Conservation (phyloP, 2,329 filamentous ascomycete species). For the Exophiala sp. region DNA sequence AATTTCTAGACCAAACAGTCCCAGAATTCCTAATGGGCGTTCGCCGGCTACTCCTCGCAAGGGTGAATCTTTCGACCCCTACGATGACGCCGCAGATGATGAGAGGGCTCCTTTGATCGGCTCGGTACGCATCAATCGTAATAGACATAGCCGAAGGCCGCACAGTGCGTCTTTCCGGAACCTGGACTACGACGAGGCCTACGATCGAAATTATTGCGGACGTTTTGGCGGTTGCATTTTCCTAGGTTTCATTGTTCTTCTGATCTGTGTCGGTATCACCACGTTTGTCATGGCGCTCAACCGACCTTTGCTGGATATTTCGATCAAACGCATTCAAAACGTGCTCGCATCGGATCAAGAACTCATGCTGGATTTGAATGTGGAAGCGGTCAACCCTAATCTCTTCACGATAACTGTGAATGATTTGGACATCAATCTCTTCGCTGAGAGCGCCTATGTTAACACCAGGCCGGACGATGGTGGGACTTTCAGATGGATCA, state of each 20-base stretch:
- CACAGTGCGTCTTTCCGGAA: constrained; percentile 60
- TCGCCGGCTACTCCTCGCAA: constrained; percentile 49
- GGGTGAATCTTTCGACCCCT: constrained; percentile 71
- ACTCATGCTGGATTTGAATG: constrained; percentile 86
- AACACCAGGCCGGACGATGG: constrained; percentile 43
- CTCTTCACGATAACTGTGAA: constrained; percentile 82
- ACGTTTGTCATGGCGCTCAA: constrained; percentile 90
- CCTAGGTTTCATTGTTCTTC: constrained; percentile 73
- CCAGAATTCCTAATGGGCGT: constrained; percentile 54
- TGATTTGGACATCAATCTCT: constrained; percentile 85
- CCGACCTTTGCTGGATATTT: constrained; percentile 75
- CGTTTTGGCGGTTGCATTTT: constrained; percentile 84
- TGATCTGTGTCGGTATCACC: constrained; percentile 79
- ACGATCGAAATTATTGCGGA: constrained; percentile 62
- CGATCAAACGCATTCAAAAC: constrained; percentile 77
- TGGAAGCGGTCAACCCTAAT: constrained; percentile 88
- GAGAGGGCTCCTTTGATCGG: constrained; percentile 80
- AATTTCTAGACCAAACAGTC: constrained; percentile 67
- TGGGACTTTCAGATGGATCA: constrained; percentile 30
- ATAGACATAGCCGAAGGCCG: constrained; percentile 54
- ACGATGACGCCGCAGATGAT: constrained; percentile 78
- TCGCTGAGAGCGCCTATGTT: constrained; percentile 88
- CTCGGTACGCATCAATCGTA: constrained; percentile 60
- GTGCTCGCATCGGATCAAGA: constrained; percentile 92
- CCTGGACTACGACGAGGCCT: constrained; percentile 69